A percentile compares a stretch with the other conserved stretches of the same genome.
These are phyloP conservation scores for Chernovozyma aurita DNA, from an alignment of 1,139 yeast genomes.

Conservation along the genomic window DNA sequence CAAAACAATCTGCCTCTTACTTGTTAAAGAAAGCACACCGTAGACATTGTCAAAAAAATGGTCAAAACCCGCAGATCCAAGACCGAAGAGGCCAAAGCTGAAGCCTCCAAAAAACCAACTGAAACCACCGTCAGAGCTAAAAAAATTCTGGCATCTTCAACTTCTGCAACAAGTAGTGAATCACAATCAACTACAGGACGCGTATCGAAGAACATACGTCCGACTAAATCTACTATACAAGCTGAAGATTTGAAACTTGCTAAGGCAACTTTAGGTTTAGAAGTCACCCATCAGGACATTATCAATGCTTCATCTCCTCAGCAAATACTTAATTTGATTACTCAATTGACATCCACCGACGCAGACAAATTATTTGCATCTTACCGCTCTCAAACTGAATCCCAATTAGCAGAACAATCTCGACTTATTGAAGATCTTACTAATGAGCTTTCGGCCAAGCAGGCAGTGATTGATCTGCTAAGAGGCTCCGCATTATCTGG, in stretches of 20 bases:
- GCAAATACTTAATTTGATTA: constrained; percentile 28
- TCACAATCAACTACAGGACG: too few relatives aligned
- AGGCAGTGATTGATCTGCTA: constrained; percentile 23
- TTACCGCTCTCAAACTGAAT: constrained; percentile 24
- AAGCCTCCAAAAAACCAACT: too few relatives aligned
- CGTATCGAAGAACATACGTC: neutral
- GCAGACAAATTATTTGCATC: constrained; percentile 32
- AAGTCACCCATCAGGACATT: constrained; percentile 22
- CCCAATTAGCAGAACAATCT: constrained; percentile 27
- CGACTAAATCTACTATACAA: neutral
- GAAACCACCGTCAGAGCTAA: too few relatives aligned
- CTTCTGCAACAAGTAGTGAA: too few relatives aligned
- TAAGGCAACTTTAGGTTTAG: neutral
- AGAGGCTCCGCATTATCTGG: neutral
- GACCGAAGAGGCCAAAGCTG: too few relatives aligned
- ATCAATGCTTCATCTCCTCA: constrained; percentile 22
- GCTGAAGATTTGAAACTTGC: neutral
- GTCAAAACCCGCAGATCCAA: too few relatives aligned
- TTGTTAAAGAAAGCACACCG: too few relatives aligned
- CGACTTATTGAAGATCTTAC: constrained; percentile 23
- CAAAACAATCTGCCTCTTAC: too few relatives aligned
- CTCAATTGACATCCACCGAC: constrained; percentile 28
- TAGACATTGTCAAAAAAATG: too few relatives aligned
- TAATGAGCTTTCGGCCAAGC: constrained; percentile 23
- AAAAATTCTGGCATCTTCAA: too few relatives aligned